phyloP scores from a whole-genome alignment of 768 basidiomycete species.

The Cyathus striatus region DNA sequence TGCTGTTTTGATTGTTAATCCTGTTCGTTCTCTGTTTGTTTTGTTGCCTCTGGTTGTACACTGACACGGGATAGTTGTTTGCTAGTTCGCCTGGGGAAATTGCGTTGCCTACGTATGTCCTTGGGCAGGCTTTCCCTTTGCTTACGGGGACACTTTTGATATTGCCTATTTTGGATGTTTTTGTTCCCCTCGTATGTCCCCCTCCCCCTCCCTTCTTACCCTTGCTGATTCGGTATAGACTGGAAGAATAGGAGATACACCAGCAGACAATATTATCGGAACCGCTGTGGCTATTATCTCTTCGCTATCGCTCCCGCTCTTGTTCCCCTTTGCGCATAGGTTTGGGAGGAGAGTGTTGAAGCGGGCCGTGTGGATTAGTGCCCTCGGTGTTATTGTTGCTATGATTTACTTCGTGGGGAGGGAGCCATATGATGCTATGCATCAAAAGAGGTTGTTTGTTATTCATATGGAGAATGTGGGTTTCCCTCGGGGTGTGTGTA shows the following conservation, averaged over 20 bases:
- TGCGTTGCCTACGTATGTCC: constrained; percentile 57
- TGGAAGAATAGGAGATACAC: constrained; percentile 81
- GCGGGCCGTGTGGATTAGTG: constrained; percentile 37
- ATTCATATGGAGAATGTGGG: constrained; percentile 80
- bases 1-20: constrained; percentile 49
- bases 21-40: too few relatives aligned
- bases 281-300: constrained; percentile 60
- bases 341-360: constrained; percentile 39
- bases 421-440: constrained; percentile 73
- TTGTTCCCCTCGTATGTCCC: constrained; percentile 74
- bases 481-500: constrained; percentile 14
- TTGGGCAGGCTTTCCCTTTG: constrained; percentile 54
- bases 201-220: neutral
- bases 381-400: constrained; percentile 38
- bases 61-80: too few relatives aligned
- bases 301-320: constrained; percentile 53
- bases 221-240: constrained; percentile 40
- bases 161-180: constrained; percentile 70
- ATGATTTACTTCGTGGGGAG: constrained; percentile 60
- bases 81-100: constrained; percentile 27
- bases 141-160: constrained; percentile 54
- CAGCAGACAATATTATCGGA: constrained; percentile 86
- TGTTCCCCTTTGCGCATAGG: constrained; percentile 70
- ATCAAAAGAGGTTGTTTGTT: constrained; percentile 84
- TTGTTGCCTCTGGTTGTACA: too few relatives aligned